Base-by-base conservation (phyloP, 164 flowering plant species). In the Piper longum region DNA sequence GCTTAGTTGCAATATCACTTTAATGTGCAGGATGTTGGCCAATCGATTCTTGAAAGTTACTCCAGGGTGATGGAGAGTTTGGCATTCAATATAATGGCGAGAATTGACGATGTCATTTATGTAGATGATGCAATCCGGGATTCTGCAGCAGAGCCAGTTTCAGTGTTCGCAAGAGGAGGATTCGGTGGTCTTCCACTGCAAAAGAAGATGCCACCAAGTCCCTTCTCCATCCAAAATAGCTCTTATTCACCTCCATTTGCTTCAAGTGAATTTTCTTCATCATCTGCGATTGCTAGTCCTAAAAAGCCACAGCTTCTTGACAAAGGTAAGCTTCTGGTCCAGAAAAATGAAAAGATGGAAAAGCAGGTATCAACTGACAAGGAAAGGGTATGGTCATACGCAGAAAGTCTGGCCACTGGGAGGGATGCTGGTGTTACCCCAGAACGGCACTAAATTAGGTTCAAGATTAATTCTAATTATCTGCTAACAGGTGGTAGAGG, bases 31-130 rank as follows among this genome's bases (percentile, higher is more conserved):
- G 96, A 89, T 80, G 89, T 89, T 13, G 96, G 96, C 43, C 84
- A 89, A 44, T 75, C 96, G 3, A 85, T 89, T 62, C 88, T 86
- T n/a, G 96, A 86, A 72, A 85, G 93, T 80, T 89, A 89, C 71
- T 89, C 96, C 1, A 83, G 96, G 74, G 88, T 85, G 66, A 65
- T 89, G 81, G 91, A 89, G 66, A 82, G 87, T 76, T 75, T 89
- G 66, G 91, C 96, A 57, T 83, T 82, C 75, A 89, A 85, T 69
- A 76, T 85, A 65, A 77, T 81, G 76, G 85, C 88, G 9, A 77
- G 93, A 65, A 81, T 89, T 42, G 91, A 89, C 62, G 96, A 86
- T 74, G 75, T 89, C 18, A 74, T 85, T 18, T 82, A 76, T 56
- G 85, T 81, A 7, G 96, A 89, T 61, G 88, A 88, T 59, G 79